Percentiles rank a stretch among this genome's conserved stretches.
These are phyloP conservation scores for Ogataea paraovalis DNA, from an alignment of 805 yeast species.

Conservation along the genomic window DNA sequence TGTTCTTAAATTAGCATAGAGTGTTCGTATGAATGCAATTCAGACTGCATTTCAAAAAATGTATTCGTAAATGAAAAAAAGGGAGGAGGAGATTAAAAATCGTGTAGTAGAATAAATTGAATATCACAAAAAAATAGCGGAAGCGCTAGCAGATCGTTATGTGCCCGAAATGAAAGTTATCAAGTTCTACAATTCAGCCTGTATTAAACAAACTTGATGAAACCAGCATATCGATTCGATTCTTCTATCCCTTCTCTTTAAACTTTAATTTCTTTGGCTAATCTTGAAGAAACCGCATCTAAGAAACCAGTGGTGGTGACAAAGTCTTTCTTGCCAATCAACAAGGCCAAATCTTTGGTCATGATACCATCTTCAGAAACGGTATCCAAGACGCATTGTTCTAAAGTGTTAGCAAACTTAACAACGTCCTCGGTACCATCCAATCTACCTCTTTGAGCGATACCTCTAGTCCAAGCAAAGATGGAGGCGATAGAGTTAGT, in stretches of 20 bases:
- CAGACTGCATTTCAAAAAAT: conserved; percentile 2
- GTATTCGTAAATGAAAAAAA: neutral
- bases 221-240: neutral
- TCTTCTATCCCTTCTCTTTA: neutral
- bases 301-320: conserved; percentile 75
- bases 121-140: neutral
- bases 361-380: conserved; percentile 71
- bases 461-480: conserved; percentile 84
- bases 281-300: conserved; percentile 62
- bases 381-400: conserved; percentile 64
- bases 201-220: conserved; percentile 1
- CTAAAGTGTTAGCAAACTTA: conserved; percentile 60
- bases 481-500: conserved; percentile 84
- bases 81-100: neutral
- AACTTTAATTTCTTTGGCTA: conserved; percentile 20
- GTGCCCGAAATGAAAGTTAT: neutral
- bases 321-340: conserved; percentile 56
- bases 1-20: too few species aligned
- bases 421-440: conserved; percentile 71
- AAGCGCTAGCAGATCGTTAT: neutral
- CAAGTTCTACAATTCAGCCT: conserved; percentile 4
- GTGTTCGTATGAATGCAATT: conserved; percentile 5
- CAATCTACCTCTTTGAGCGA: conserved; percentile 74
- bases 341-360: conserved; percentile 78
- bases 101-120: neutral